A percentile compares a stretch with the other conserved stretches of the same genome.
phyloP scores from a whole-genome alignment of 148 eudicot genomes.

The Dysphania ambrosioides region DNA sequence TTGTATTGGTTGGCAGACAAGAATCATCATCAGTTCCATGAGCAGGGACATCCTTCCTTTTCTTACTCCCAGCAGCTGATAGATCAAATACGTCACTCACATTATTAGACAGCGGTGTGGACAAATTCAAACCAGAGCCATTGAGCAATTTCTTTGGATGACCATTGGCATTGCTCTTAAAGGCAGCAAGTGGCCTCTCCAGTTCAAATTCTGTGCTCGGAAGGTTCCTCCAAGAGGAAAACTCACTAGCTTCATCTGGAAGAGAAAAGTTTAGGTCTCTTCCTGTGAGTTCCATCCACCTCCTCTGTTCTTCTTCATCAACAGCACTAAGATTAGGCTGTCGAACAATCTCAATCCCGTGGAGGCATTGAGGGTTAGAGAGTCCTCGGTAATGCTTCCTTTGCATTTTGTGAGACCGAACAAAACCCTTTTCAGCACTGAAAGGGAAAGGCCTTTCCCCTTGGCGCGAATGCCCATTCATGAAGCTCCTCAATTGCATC shows the following conservation, averaged over 20 bases:
- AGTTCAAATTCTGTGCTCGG: constrained; percentile 67
- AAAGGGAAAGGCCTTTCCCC: constrained; percentile 74
- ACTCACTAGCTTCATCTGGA: constrained; percentile 66
- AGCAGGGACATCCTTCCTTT: constrained; percentile 49
- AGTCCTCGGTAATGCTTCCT: constrained; percentile 80
- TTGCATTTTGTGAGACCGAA: constrained; percentile 84
- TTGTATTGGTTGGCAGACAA: constrained; percentile 30
- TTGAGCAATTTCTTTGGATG: constrained; percentile 51
- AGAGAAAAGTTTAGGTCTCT: constrained; percentile 55
- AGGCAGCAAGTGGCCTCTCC: constrained; percentile 48
- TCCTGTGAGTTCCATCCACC: constrained; percentile 68
- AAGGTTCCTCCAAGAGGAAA: constrained; percentile 67
- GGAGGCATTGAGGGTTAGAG: constrained; percentile 74
- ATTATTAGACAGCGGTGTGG: constrained; percentile 47
- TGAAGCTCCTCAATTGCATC: constrained; percentile 87
- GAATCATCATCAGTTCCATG: constrained; percentile 51
- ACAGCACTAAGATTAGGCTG: constrained; percentile 49
- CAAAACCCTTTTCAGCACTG: constrained; percentile 74
- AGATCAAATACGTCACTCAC: constrained; percentile 49
- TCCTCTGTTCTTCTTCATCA: constrained; percentile 71
- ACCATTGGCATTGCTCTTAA: constrained; percentile 38
- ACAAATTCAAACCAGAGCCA: constrained; percentile 64
- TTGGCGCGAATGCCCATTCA: constrained; percentile 83
- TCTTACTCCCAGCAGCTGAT: constrained; percentile 41
- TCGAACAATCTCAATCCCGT: constrained; percentile 63